Conservation (phyloP, 2,329 filamentous ascomycete species). For the Ophiostoma triangulosporum region DNA sequence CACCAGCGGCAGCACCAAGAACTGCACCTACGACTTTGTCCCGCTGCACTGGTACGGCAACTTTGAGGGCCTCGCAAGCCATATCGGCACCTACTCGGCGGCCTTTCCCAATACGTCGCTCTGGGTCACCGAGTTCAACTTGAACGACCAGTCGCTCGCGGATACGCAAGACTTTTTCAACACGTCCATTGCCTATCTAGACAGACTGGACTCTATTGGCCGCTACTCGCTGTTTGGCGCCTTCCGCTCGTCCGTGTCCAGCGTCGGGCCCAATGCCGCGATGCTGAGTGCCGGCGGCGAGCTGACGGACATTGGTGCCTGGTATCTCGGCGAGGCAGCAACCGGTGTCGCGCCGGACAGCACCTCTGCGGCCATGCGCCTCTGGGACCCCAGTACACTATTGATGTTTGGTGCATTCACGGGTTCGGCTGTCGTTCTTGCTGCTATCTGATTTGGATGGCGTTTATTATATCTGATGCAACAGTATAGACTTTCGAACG, state of each 20-base stretch:
- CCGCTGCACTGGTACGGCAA: conserved; percentile 56
- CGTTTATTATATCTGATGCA: not conserved
- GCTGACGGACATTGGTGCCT: conserved; percentile 62
- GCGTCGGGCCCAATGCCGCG: conserved; percentile 58
- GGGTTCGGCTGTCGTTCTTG: not conserved
- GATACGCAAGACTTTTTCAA: conserved; percentile 56
- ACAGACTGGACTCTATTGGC: conserved; percentile 46
- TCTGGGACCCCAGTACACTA: not conserved
- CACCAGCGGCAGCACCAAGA: conserved; percentile 26
- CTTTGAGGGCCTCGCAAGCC: conserved; percentile 53
- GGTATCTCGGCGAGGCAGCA: conserved; percentile 52
- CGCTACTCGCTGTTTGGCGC: conserved; percentile 66
- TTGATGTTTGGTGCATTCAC: not conserved
- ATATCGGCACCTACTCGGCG: conserved; percentile 46
- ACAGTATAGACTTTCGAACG: not conserved
- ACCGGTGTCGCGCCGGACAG: conserved; percentile 29
- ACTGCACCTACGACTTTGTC: conserved; percentile 51
- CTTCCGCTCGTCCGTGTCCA: conserved; percentile 56
- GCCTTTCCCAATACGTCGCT: conserved; percentile 47
- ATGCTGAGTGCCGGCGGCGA: conserved; percentile 56
- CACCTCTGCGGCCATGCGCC: not conserved
- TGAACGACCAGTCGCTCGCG: conserved; percentile 39
- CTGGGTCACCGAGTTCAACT: conserved; percentile 71
- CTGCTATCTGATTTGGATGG: not conserved
- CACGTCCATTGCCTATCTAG: conserved; percentile 50